phyloP scores from a whole-genome alignment of 176 grass and related monocot species.

The Raddia guianensis region DNA sequence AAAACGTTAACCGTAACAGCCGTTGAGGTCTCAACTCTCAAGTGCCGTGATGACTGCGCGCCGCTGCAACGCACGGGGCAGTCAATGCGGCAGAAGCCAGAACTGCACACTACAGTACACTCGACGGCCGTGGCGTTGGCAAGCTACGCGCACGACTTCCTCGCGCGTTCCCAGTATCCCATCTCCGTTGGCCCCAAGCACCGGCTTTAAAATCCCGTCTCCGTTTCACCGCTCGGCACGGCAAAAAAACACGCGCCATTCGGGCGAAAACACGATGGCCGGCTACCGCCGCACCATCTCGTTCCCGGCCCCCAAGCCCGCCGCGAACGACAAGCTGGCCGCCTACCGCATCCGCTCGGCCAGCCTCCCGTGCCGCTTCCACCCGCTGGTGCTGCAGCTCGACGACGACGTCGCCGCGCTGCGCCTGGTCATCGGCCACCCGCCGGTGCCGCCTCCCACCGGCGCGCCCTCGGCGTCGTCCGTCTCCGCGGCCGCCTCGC shows the following conservation, averaged over 20 bases:
- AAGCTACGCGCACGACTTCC: neutral
- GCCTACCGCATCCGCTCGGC: slow-evolving; percentile 64
- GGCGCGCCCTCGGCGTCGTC: slow-evolving; percentile 2
- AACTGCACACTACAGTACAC: too few species aligned
- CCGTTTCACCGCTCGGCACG: slow-evolving; percentile 2
- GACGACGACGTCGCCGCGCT: slow-evolving; percentile 71
- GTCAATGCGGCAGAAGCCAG: slow-evolving; percentile 19
- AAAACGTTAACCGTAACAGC: neutral
- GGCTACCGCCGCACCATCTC: slow-evolving; percentile 65
- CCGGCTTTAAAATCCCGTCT: slow-evolving; percentile 15
- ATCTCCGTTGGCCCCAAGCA: neutral
- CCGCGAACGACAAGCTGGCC: slow-evolving; percentile 37
- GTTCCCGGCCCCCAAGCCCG: slow-evolving; percentile 46
- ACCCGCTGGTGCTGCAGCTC: slow-evolving; percentile 69
- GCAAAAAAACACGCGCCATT: neutral
- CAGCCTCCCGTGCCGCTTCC: slow-evolving; percentile 80
- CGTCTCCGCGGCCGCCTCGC: slow-evolving; percentile 47
- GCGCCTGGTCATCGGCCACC: slow-evolving; percentile 45
- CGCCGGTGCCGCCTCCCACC: neutral
- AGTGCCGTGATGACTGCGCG: neutral
- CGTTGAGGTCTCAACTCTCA: too few species aligned
- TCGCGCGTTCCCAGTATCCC: slow-evolving; percentile 12
- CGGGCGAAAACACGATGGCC: slow-evolving; percentile 20
- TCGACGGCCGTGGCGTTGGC: neutral
- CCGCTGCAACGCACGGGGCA: slow-evolving; percentile 22